Conservation (phyloP, 495 filamentous ascomycete genomes). For the Viridothelium virens region DNA sequence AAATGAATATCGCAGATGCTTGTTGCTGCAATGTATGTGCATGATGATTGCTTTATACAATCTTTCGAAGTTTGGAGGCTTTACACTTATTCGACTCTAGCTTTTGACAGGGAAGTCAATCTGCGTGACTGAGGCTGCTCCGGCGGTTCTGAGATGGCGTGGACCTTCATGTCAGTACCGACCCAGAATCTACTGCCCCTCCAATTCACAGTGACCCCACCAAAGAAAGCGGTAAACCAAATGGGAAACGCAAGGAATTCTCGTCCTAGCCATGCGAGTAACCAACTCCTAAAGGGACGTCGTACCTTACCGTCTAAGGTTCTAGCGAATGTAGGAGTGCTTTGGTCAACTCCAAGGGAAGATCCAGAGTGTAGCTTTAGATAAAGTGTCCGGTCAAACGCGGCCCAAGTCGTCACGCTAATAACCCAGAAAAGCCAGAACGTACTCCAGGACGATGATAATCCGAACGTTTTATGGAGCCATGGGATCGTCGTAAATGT, state of each 20-base stretch:
- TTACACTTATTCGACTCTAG: neutral
- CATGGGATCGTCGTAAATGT: slow-evolving; percentile 66
- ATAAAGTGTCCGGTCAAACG: slow-evolving; percentile 66
- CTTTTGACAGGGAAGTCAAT: neutral
- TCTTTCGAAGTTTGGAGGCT: too few relatives aligned
- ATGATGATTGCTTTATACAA: too few relatives aligned
- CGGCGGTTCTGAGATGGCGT: slow-evolving; percentile 30
- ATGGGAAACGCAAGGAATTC: slow-evolving; percentile 78
- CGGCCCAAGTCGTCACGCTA: slow-evolving; percentile 62
- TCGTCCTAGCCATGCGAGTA: slow-evolving; percentile 75
- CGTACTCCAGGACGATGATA: slow-evolving; percentile 60
- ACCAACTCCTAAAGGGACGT: slow-evolving; percentile 57
- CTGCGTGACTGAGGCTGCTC: neutral
- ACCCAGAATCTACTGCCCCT: slow-evolving; percentile 76
- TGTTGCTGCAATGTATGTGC: neutral
- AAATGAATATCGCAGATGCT: neutral
- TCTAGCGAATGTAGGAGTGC: slow-evolving; percentile 65
- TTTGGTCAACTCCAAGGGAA: slow-evolving; percentile 60
- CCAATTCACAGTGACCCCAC: slow-evolving; percentile 80
- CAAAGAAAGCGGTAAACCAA: slow-evolving; percentile 76
- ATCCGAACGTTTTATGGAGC: slow-evolving; percentile 45
- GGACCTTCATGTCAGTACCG: slow-evolving; percentile 73
- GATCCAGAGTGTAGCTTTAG: slow-evolving; percentile 60
- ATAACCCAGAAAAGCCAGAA: slow-evolving; percentile 59
- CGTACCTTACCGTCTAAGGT: slow-evolving; percentile 32